phyloP scores from a whole-genome alignment of 192 early-diverging fungal species.

The Rhizophagus clarus region DNA sequence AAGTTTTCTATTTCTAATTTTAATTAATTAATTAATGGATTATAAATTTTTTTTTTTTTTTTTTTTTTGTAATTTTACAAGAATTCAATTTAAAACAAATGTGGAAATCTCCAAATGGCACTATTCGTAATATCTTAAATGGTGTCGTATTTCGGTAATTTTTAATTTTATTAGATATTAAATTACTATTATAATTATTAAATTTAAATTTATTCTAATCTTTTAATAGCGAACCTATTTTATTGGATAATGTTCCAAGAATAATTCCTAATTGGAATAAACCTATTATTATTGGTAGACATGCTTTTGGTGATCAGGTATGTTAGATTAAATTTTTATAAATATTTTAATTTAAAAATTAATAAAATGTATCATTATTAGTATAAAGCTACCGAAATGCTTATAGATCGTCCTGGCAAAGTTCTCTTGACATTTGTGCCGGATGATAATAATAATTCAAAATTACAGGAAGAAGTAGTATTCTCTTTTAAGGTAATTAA shows the following conservation, averaged over 20 bases:
- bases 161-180: background rate
- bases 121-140: conserved; percentile 94
- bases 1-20: too few species aligned
- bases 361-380: conserved; percentile 34
- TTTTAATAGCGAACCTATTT: conserved; percentile 81
- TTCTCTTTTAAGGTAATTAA: conserved; percentile 63
- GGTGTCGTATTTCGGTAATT: conserved; percentile 85
- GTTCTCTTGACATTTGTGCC: conserved; percentile 93
- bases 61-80: background rate
- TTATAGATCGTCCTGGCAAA: conserved; percentile 85
- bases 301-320: conserved; percentile 96
- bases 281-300: conserved; percentile 95
- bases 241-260: conserved; percentile 89
- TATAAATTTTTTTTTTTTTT: background rate
- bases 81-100: conserved; percentile 95
- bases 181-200: background rate
- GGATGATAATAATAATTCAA: conserved; percentile 72
- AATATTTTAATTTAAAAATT: background rate
- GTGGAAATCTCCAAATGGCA: conserved; percentile 98
- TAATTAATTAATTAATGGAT: background rate
- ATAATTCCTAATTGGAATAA: conserved; percentile 92
- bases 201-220: background rate
- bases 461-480: conserved; percentile 64
- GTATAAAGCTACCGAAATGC: conserved; percentile 98
- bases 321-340: background rate